Percentiles rank a stretch among this genome's conserved stretches.
These are phyloP conservation scores for Sambucus nigra DNA, from an alignment of 129 eudicot genomes.

Conservation along the genomic window DNA sequence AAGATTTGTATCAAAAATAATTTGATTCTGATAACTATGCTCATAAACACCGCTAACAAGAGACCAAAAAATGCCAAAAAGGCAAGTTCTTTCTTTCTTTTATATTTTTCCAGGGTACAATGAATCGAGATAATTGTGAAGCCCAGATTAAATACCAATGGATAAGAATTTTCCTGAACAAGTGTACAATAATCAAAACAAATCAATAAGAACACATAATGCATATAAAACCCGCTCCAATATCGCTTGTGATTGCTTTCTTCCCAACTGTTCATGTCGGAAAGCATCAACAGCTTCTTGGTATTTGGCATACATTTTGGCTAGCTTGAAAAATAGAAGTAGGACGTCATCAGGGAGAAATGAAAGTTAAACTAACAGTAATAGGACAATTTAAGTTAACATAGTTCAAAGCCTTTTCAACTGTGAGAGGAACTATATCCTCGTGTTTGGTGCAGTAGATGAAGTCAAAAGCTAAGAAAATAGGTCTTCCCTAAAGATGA, in stretches of 20 bases:
- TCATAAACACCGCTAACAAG: too few relatives aligned
- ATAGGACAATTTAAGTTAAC: not conserved
- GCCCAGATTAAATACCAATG: too few relatives aligned
- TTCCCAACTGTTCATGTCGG: slow-evolving; percentile 83
- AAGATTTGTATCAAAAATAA: too few relatives aligned
- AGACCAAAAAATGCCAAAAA: too few relatives aligned
- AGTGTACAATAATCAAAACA: too few relatives aligned
- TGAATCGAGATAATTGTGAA: too few relatives aligned
- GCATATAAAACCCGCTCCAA: slow-evolving; percentile 45
- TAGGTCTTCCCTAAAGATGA: too few relatives aligned
- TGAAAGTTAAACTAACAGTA: not conserved
- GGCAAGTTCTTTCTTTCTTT: too few relatives aligned
- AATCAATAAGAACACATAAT: too few relatives aligned
- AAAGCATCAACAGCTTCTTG: slow-evolving; percentile 96
- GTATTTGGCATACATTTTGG: slow-evolving; percentile 77
- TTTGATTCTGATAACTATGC: too few relatives aligned
- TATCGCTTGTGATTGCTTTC: slow-evolving; percentile 70
- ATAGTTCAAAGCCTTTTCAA: not conserved
- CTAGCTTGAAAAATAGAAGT: slow-evolving; percentile 26
- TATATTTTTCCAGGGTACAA: too few relatives aligned
- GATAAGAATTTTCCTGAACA: too few relatives aligned
- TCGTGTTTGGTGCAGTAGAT: not conserved
- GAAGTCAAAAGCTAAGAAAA: not conserved
- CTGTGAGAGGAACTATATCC: not conserved
- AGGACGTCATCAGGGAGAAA: not conserved